Evolutionary conservation across 768 basidiomycete species (phyloP).

Genomic region (Pholiota conissans): DNA sequence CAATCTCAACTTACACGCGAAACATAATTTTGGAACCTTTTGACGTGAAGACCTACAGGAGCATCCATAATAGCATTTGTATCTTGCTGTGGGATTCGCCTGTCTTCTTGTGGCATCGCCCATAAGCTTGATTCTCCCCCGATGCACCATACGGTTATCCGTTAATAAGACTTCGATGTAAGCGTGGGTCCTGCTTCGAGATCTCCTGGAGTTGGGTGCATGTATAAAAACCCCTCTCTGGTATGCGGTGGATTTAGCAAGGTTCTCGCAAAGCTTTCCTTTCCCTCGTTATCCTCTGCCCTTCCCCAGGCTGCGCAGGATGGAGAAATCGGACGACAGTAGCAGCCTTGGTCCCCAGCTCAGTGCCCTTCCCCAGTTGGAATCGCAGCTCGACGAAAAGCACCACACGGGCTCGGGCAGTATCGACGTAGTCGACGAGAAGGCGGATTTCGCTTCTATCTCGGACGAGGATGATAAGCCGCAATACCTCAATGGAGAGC

Average conservation of each 20-base stretch:
- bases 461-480: slow-evolving; percentile 27
- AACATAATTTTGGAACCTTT: not conserved
- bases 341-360: not conserved
- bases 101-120: not conserved
- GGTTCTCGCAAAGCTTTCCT: not conserved
- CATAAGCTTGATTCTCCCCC: not conserved
- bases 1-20: not conserved
- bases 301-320: not conserved
- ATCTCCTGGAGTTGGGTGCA: not conserved
- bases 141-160: slow-evolving; percentile 1
- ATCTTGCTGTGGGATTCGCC: slow-evolving; percentile 5
- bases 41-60: not conserved
- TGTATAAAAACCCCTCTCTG: not conserved
- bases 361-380: not conserved
- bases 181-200: not conserved
- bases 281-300: not conserved
- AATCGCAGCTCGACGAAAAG: slow-evolving; percentile 11
- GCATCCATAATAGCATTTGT: not conserved
- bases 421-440: slow-evolving; percentile 21
- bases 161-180: not conserved
- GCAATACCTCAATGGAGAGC: slow-evolving; percentile 36
- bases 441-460: slow-evolving; percentile 6
- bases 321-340: slow-evolving; percentile 1
- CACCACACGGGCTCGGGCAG: slow-evolving; percentile 13
- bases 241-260: not conserved